A percentile compares a stretch with the other conserved stretches of the same genome.
phyloP scores from a whole-genome alignment of 768 basidiomycete species.

The Pulveroboletus sp. region DNA sequence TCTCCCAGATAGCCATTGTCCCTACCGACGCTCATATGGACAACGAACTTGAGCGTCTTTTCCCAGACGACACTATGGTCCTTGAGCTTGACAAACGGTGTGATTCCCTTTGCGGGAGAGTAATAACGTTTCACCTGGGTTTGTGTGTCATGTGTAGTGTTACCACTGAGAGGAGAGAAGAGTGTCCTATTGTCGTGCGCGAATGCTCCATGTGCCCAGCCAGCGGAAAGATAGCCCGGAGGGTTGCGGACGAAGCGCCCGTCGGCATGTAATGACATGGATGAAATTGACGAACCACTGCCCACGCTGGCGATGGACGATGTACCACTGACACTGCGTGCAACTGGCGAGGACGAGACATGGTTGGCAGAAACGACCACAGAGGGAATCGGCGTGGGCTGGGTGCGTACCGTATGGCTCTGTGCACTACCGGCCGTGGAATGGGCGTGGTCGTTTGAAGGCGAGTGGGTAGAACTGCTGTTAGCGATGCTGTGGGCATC shows the following conservation, averaged over 20 bases:
- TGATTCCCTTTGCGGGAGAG: slow-evolving; percentile 53
- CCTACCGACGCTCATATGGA: slow-evolving; percentile 59
- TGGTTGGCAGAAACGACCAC: slow-evolving; percentile 26
- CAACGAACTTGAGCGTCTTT: slow-evolving; percentile 48
- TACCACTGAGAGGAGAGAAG: background rate
- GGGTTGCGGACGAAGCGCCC: slow-evolving; percentile 1
- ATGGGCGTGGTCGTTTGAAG: slow-evolving; percentile 15
- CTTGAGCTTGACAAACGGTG: slow-evolving; percentile 52
- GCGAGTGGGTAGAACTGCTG: slow-evolving; percentile 22
- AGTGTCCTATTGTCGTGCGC: background rate
- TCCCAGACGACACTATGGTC: slow-evolving; percentile 66
- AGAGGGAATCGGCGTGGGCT: slow-evolving; percentile 18
- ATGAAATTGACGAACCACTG: slow-evolving; percentile 21
- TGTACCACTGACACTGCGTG: slow-evolving; percentile 20
- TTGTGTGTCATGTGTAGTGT: background rate
- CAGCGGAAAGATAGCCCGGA: slow-evolving; percentile 23
- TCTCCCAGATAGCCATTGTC: slow-evolving; percentile 45
- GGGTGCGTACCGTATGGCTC: background rate
- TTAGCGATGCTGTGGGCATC: slow-evolving; percentile 27
- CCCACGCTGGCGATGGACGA: slow-evolving; percentile 19
- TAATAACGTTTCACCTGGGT: slow-evolving; percentile 1
- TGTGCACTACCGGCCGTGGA: background rate
- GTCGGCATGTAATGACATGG: slow-evolving; percentile 4
- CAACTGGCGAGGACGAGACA: slow-evolving; percentile 1
- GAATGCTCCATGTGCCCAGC: slow-evolving; percentile 20